These are phyloP conservation scores for Trichosporon faecale DNA, from an alignment of 1,284 basidiomycete species.

Conservation along the genomic window DNA sequence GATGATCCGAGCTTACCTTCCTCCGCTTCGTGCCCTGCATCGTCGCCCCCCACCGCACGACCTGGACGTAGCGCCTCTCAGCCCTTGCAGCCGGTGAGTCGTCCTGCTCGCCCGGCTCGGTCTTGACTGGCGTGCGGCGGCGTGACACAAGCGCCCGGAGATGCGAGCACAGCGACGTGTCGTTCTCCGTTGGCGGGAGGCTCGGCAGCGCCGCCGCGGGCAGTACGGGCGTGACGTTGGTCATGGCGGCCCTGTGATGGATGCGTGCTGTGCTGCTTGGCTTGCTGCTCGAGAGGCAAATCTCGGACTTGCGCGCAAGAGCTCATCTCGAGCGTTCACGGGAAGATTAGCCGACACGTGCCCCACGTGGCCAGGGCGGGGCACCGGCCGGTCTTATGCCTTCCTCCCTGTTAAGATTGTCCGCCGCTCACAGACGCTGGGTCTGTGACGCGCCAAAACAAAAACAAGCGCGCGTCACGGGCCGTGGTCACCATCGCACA, in stretches of 20 bases:
- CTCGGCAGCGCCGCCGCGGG: background rate
- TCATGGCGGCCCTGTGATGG: background rate
- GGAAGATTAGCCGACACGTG: slow-evolving; percentile 10
- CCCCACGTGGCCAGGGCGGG: background rate
- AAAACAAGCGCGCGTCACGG: background rate
- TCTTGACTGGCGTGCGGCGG: slow-evolving; percentile 21
- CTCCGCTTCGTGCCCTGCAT: slow-evolving; percentile 39
- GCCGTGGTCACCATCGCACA: background rate
- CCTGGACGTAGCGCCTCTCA: slow-evolving; percentile 32
- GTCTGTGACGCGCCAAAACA: slow-evolving; percentile 11
- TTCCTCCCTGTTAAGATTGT: slow-evolving; percentile 5
- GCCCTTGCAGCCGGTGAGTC: background rate
- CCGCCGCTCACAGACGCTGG: too few relatives aligned
- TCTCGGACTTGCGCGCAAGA: background rate
- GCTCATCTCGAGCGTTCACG: background rate
- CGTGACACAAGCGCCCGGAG: slow-evolving; percentile 30
- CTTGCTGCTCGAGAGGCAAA: background rate
- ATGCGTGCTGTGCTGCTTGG: background rate
- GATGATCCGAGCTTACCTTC: slow-evolving; percentile 30
- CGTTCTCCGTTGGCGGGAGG: slow-evolving; percentile 23
- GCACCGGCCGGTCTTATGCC: background rate
- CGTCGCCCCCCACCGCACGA: slow-evolving; percentile 40
- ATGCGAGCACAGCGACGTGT: slow-evolving; percentile 42
- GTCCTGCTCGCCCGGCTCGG: slow-evolving; percentile 19
- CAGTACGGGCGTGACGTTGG: slow-evolving; percentile 1